Conservation (phyloP, 129 eudicot species). For the Ambrosia artemisiifolia region DNA sequence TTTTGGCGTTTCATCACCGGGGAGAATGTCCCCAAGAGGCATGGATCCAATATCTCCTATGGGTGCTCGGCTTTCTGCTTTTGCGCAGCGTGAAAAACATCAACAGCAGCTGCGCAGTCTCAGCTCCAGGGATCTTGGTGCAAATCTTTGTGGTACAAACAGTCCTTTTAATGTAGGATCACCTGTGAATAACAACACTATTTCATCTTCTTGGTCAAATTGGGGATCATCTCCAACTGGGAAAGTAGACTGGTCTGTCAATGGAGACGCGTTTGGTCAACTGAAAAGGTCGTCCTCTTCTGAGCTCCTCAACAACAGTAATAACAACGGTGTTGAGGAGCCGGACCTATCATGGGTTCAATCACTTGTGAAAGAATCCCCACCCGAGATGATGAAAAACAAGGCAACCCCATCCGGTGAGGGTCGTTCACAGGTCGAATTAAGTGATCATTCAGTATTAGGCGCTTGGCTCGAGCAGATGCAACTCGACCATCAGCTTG, state of each 20-base stretch:
- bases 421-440: conserved; percentile 49
- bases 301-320: conserved; percentile 39
- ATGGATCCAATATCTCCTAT: conserved; percentile 68
- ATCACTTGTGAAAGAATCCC: conserved; percentile 88
- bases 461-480: conserved; percentile 96
- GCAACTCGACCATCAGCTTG: conserved; percentile 95
- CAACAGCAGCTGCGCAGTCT: conserved; percentile 71
- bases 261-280: conserved; percentile 33
- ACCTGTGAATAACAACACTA: conserved; percentile 28
- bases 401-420: conserved; percentile 73
- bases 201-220: conserved; percentile 42
- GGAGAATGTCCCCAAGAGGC: conserved; percentile 78
- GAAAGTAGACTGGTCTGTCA: conserved; percentile 70
- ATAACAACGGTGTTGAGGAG: conserved; percentile 57
- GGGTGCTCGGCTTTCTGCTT: conserved; percentile 52
- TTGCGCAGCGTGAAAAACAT: conserved; percentile 62
- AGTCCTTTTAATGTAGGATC: conserved; percentile 48
- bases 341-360: conserved; percentile 97
- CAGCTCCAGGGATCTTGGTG: conserved; percentile 56
- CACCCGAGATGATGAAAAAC: conserved; percentile 82
- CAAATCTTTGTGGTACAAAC: conserved; percentile 49
- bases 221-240: conserved; percentile 73
- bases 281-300: conserved; percentile 47
- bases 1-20: conserved; percentile 54
- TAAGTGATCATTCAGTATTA: conserved; percentile 70